A percentile compares a stretch with the other conserved stretches of the same genome.
phyloP scores from a whole-genome alignment of 2,329 filamentous ascomycete species.

The Dendryphion nanum region DNA sequence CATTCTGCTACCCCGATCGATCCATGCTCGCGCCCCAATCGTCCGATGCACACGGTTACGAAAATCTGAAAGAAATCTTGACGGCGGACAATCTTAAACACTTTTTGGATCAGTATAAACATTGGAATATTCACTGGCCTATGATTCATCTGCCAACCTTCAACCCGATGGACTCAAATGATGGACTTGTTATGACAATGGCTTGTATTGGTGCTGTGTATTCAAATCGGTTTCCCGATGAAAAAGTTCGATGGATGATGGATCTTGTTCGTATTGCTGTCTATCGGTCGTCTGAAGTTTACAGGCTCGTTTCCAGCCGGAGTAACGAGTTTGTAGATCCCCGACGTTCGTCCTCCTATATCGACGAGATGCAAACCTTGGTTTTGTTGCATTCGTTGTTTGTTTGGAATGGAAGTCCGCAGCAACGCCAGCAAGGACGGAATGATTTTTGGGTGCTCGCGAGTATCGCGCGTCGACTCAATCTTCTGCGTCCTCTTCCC shows the following conservation, averaged over 20 bases:
- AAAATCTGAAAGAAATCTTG: constrained; percentile 56
- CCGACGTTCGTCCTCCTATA: constrained; percentile 35
- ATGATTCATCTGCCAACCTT: constrained; percentile 72
- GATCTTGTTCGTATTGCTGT: constrained; percentile 61
- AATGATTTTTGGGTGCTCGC: constrained; percentile 59
- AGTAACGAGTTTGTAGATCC: constrained; percentile 42
- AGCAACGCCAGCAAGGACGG: constrained; percentile 63
- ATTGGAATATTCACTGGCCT: constrained; percentile 73
- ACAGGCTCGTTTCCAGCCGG: constrained; percentile 39
- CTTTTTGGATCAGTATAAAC: constrained; percentile 68
- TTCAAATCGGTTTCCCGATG: constrained; percentile 60
- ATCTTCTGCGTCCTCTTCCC: constrained; percentile 56
- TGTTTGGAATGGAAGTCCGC: constrained; percentile 68
- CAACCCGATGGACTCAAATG: constrained; percentile 63
- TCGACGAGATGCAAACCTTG: constrained; percentile 68
- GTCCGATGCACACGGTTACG: constrained; percentile 49
- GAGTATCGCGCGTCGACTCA: constrained; percentile 56
- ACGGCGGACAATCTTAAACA: constrained; percentile 67
- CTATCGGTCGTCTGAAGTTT: constrained; percentile 55
- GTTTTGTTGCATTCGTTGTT: constrained; percentile 62
- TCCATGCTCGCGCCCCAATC: constrained; percentile 22
- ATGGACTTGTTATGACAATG: constrained; percentile 67
- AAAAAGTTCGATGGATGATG: constrained; percentile 67
- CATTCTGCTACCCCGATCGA: constrained; percentile 54
- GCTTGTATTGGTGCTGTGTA: constrained; percentile 75